A percentile compares a stretch with the other conserved stretches of the same genome.
phyloP scores from a whole-genome alignment of 176 grass and related monocot species.

The Hyparrhenia diplandra region DNA sequence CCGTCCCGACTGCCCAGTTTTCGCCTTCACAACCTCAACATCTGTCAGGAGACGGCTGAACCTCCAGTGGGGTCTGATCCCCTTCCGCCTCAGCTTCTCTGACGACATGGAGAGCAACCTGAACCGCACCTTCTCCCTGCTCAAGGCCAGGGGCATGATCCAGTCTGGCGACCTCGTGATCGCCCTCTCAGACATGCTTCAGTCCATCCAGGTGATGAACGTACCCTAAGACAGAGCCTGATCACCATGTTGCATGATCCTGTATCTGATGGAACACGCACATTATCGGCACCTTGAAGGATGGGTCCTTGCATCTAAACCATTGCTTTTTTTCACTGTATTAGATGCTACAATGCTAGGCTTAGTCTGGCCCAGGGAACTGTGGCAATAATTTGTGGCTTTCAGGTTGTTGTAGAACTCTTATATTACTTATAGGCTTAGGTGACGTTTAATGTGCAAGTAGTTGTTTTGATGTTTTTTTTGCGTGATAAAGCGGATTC shows the following conservation, averaged over 20 bases:
- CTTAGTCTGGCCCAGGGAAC: constrained; percentile 1
- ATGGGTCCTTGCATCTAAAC: not conserved
- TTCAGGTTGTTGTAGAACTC: constrained; percentile 18
- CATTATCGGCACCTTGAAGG: not conserved
- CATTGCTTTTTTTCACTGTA: not conserved
- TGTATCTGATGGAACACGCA: not conserved
- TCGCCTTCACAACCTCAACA: constrained; percentile 81
- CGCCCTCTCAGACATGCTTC: constrained; percentile 84
- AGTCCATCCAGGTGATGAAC: constrained; percentile 99
- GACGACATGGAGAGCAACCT: constrained; percentile 98
- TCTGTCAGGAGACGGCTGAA: constrained; percentile 71
- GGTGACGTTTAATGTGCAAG: not conserved
- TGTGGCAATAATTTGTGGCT: constrained; percentile 24
- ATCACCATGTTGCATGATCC: not conserved
- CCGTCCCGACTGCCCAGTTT: constrained; percentile 87
- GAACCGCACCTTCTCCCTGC: constrained; percentile 86
- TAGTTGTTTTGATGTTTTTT: not conserved
- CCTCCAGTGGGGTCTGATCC: constrained; percentile 93
- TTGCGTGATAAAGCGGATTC: not conserved
- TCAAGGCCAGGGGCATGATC: constrained; percentile 96
- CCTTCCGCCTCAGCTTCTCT: constrained; percentile 68
- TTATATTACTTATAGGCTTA: not conserved
- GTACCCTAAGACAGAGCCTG: constrained; percentile 48
- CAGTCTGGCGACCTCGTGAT: constrained; percentile 87
- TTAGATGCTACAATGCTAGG: not conserved